These are phyloP conservation scores for Blastobotrys malaysiensis DNA, from an alignment of 1,139 yeast genomes.

Conservation along the genomic window DNA sequence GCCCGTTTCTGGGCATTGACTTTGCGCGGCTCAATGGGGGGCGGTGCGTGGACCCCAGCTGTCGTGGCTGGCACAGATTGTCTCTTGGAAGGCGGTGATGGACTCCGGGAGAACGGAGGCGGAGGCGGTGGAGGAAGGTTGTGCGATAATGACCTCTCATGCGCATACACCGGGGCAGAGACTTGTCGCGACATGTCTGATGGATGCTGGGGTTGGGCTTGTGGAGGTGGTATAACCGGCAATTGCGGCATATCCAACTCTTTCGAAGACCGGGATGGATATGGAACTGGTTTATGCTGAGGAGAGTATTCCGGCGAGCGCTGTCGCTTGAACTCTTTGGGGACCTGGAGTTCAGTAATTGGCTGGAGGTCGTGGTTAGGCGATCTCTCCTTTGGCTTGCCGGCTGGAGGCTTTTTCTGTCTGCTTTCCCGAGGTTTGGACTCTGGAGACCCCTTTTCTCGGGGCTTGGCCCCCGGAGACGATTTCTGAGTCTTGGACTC, in stretches of 20 bases:
- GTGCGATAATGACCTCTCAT: not conserved
- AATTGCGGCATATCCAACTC: not conserved
- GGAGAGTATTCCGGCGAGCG: not conserved
- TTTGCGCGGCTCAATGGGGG: not conserved
- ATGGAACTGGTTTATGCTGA: not conserved
- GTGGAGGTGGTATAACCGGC: not conserved
- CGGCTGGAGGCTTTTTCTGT: not conserved
- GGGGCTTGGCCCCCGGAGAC: too few relatives aligned
- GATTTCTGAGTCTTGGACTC: too few relatives aligned
- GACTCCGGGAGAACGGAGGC: not conserved
- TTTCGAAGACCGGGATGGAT: not conserved
- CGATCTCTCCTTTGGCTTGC: not conserved
- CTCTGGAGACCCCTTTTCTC: not conserved
- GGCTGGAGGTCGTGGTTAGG: not conserved
- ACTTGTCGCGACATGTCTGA: not conserved
- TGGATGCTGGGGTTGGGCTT: not conserved
- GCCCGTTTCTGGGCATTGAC: not conserved
- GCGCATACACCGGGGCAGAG: not conserved
- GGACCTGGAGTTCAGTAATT: not conserved
- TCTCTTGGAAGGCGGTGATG: not conserved
- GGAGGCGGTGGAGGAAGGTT: not conserved
- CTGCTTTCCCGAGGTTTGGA: not conserved
- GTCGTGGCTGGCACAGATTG: not conserved
- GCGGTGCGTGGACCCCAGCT: not conserved
- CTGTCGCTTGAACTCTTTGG: not conserved